Base-by-base conservation (phyloP, 139 green algal species). In the Zygnema circumcarinatum region DNA sequence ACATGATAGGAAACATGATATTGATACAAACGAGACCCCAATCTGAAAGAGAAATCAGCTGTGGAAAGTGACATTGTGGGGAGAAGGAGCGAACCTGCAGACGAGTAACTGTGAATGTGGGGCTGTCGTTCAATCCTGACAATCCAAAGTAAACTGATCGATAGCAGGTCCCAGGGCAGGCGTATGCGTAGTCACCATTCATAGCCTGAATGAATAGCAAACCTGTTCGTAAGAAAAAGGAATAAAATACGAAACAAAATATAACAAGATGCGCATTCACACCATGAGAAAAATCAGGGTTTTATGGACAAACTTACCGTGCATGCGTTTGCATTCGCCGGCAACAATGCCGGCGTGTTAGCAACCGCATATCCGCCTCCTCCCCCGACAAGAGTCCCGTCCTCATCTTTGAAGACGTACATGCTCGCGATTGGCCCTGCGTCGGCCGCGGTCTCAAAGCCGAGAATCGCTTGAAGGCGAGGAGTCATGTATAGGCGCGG, bases 391-490 rank as follows among this genome's bases (percentile, higher is more conserved):
- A 87, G 16, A 1, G 81, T 62, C 35, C 81, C 81, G 29, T 87
- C 81, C 36, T 87, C 56, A 33, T 87, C 81, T n/a, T 33, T 31
- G 41, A 42, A 81, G 33, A 87, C 81, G 29, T 87, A 87, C 56
- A 83, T 80, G 32, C 11, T 16, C 22, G 81, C 32, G 22, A 39
- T 33, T 31, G 35, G 35, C 1, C 81, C 81, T 40, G 81, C 81
- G 29, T 87, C 81, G 11, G 40, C 56, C 56, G 32, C 36, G 67
- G 68, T 52, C 2, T 87, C 81, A 80, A 87, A 87, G 16, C 81
- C 81, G 38, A 87, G 81, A 40, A 76, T 76, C 2, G 47, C 81
- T 0, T 40, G 32, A 21, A 38, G 54, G 2, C 56, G 67, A 35
- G 81, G 81, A 22, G 54, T 52, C 25, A 87, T 41, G 67, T 87